Percentiles rank a stretch among this genome's conserved stretches.
Conservation (phyloP, 306 rosid species). For the Pyrus bretschneideri region DNA sequence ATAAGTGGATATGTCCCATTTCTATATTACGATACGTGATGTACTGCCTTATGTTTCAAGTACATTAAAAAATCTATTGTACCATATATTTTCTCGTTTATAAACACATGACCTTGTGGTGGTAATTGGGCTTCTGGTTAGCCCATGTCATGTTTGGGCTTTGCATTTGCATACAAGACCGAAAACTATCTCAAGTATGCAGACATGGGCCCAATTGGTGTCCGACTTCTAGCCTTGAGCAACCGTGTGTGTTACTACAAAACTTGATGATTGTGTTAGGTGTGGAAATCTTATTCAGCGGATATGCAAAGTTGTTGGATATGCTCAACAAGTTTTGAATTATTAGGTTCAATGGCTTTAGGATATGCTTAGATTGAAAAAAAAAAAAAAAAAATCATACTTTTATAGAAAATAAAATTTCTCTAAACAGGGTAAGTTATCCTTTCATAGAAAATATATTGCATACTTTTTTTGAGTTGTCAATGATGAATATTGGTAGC, state of each 20-base stretch:
- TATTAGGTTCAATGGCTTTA: not conserved
- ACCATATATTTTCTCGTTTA: not conserved
- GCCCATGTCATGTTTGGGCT: not conserved
- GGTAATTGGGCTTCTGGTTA: not conserved
- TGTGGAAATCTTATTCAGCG: too few species aligned
- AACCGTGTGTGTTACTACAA: not conserved
- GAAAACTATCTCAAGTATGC: not conserved
- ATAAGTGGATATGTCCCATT: too few species aligned
- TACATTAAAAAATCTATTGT: too few species aligned
- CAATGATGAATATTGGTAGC: not conserved
- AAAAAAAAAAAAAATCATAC: too few species aligned
- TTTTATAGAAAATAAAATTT: too few species aligned
- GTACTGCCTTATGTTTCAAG: not conserved
- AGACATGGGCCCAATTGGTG: not conserved
- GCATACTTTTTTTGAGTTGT: too few species aligned
- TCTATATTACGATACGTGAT: too few species aligned
- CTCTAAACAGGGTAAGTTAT: too few species aligned
- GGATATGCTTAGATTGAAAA: not conserved
- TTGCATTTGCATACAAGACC: not conserved
- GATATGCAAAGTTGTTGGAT: not conserved
- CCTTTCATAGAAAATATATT: too few species aligned
- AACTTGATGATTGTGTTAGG: too few species aligned
- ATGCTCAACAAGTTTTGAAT: not conserved
- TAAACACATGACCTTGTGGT: not conserved
- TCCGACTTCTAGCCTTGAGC: not conserved